phyloP scores from a whole-genome alignment of 2,329 filamentous ascomycete genomes.

The Fragosphaeria purpurea region DNA sequence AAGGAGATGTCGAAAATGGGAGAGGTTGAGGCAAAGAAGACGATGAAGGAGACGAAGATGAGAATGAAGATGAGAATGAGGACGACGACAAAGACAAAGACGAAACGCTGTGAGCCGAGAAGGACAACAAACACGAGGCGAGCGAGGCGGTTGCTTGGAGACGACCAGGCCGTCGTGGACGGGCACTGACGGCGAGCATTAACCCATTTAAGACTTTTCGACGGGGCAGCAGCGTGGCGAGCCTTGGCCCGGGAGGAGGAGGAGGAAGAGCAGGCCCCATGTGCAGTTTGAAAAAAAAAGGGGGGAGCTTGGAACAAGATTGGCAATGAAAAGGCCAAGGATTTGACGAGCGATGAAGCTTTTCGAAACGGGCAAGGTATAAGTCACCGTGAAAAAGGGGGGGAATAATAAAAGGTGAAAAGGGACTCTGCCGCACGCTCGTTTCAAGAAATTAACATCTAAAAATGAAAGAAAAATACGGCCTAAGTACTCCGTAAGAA shows the following conservation, averaged over 20 bases:
- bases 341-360: background rate
- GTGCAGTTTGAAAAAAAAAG: constrained; percentile 1
- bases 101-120: background rate
- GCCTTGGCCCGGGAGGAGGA: constrained; percentile 8
- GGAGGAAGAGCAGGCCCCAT: background rate
- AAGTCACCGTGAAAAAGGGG: background rate
- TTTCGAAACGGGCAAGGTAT: background rate
- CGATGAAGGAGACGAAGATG: background rate
- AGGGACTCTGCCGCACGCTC: no score
- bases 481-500: no score
- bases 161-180: background rate
- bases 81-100: constrained; percentile 3
- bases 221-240: constrained; percentile 6
- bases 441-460: no score
- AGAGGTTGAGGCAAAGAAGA: background rate
- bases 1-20: background rate
- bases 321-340: no score
- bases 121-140: background rate
- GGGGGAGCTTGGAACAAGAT: background rate
- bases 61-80: background rate
- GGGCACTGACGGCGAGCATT: constrained; percentile 6
- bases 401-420: background rate
- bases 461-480: no score
- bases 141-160: background rate
- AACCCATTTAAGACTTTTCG: constrained; percentile 12